Percentiles rank a stretch among this genome's conserved stretches.
These are phyloP conservation scores for Physcomitrellopsis africana DNA, from an alignment of 225 moss, liverwort and hornwort genomes.

Conservation along the genomic window DNA sequence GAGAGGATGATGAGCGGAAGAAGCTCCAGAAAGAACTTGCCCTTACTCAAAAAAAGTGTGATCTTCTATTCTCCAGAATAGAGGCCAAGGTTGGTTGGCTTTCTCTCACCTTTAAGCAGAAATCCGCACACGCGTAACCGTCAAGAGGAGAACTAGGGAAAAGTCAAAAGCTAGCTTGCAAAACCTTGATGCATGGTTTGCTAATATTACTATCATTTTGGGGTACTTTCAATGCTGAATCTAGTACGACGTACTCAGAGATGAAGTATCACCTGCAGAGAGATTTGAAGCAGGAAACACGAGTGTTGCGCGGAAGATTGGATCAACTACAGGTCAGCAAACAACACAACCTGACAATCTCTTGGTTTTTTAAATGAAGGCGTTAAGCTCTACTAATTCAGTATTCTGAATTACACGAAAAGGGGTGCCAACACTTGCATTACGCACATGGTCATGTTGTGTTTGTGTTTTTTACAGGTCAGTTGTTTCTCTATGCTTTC, in stretches of 20 bases:
- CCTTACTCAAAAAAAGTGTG: slow-evolving; percentile 64
- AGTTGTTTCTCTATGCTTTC: slow-evolving; percentile 43
- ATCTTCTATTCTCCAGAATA: slow-evolving; percentile 64
- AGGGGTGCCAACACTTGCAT: slow-evolving; percentile 5
- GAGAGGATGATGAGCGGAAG: slow-evolving; percentile 51
- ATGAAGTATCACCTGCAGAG: slow-evolving; percentile 50
- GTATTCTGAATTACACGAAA: slow-evolving; percentile 7
- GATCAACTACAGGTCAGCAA: slow-evolving; percentile 63
- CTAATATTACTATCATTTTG: not conserved
- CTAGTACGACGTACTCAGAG: slow-evolving; percentile 24
- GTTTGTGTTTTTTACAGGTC: slow-evolving; percentile 51
- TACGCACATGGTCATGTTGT: slow-evolving; percentile 37
- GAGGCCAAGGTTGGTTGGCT: slow-evolving; percentile 55
- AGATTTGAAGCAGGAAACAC: slow-evolving; percentile 57
- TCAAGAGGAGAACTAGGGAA: not conserved
- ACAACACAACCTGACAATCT: not conserved
- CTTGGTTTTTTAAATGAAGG: not conserved
- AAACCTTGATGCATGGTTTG: not conserved
- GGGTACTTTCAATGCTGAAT: slow-evolving; percentile 15
- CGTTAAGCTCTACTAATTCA: slow-evolving; percentile 13
- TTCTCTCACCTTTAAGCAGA: slow-evolving; percentile 2
- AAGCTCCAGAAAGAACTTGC: slow-evolving; percentile 66
- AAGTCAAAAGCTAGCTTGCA: not conserved
- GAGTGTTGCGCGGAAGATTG: slow-evolving; percentile 48
- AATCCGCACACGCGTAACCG: not conserved